Conservation (phyloP, 805 yeast species). For the Clavispora vitiphila region DNA sequence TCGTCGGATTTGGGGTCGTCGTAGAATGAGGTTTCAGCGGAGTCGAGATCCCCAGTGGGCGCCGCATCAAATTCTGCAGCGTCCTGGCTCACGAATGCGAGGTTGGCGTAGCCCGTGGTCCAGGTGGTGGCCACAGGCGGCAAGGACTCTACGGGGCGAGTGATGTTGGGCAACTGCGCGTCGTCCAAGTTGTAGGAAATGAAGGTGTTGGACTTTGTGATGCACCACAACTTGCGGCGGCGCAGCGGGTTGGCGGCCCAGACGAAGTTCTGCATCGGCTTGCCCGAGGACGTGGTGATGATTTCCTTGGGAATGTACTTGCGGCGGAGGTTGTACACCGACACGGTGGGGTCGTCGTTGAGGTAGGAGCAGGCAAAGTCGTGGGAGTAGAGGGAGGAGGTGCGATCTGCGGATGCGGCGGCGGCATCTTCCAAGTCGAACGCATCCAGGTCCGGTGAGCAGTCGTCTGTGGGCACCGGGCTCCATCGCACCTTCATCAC, state of each 20-base stretch:
- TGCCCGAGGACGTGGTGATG: constrained; percentile 43
- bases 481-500: constrained; percentile 73
- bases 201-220: constrained; percentile 36
- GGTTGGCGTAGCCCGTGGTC: constrained; percentile 46
- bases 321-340: constrained; percentile 65
- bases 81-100: constrained; percentile 50
- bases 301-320: constrained; percentile 73
- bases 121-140: constrained; percentile 52
- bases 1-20: neutral
- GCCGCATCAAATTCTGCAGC: neutral
- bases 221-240: constrained; percentile 32
- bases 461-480: constrained; percentile 21
- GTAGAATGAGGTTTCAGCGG: constrained; percentile 21
- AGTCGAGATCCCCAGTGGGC: neutral
- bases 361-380: constrained; percentile 71
- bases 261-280: constrained; percentile 37
- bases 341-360: constrained; percentile 66
- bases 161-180: constrained; percentile 19
- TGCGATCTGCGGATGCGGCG: constrained; percentile 14
- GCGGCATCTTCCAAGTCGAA: constrained; percentile 7
- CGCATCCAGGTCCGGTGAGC: constrained; percentile 19
- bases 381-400: constrained; percentile 45
- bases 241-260: constrained; percentile 30
- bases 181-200: constrained; percentile 29
- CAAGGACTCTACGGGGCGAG: constrained; percentile 45